A percentile compares a stretch with the other conserved stretches of the same genome.
phyloP scores from a whole-genome alignment of 305 asterid species.

The Fraxinus baroniana region DNA sequence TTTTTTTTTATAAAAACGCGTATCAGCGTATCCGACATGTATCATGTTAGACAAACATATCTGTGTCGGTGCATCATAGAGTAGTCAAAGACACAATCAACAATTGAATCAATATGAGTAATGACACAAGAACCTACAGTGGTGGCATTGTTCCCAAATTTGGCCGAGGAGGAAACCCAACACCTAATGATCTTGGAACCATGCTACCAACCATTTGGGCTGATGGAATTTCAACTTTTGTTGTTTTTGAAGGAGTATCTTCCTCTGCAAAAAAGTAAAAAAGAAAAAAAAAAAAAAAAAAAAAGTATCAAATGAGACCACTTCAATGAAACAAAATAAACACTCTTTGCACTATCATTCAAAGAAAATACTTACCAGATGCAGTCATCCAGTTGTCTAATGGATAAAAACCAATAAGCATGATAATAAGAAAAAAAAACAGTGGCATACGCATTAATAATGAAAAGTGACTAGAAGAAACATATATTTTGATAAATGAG shows the following conservation, averaged over 20 bases:
- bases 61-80: background rate
- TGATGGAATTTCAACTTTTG: slow-evolving; percentile 60
- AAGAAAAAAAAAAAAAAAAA: background rate
- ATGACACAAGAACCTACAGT: slow-evolving; percentile 39
- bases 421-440: background rate
- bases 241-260: slow-evolving; percentile 65
- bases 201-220: slow-evolving; percentile 55
- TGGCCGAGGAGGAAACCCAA: slow-evolving; percentile 64
- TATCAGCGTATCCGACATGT: no score
- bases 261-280: slow-evolving; percentile 47
- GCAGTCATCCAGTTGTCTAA: background rate
- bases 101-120: background rate
- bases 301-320: slow-evolving; percentile 6
- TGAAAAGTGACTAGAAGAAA: background rate
- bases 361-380: background rate
- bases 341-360: background rate
- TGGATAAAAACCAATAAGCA: background rate
- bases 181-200: slow-evolving; percentile 47
- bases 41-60: no score
- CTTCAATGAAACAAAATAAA: background rate
- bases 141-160: slow-evolving; percentile 50
- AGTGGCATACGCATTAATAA: background rate
- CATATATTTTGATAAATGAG: background rate
- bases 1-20: no score
- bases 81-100: background rate